phyloP scores from a whole-genome alignment of 306 rosid genomes.

The Luffa aegyptiaca region DNA sequence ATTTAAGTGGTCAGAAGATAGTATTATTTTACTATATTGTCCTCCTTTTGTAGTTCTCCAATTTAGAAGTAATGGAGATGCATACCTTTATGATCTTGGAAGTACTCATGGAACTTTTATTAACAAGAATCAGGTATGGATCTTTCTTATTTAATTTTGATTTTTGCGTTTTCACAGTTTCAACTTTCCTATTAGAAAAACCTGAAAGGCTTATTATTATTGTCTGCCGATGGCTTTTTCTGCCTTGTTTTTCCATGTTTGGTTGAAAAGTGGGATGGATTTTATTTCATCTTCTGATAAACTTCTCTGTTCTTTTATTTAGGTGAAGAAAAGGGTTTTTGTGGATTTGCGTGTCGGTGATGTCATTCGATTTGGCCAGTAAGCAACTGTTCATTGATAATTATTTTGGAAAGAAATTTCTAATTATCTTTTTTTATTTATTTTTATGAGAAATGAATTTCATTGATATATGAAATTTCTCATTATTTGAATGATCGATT shows the following conservation, averaged over 20 bases:
- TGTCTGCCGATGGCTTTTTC: not conserved
- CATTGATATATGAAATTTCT: not conserved
- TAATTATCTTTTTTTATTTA: not conserved
- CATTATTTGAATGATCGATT: not conserved
- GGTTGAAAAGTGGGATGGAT: not conserved
- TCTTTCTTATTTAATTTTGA: not conserved
- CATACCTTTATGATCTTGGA: conserved; percentile 88
- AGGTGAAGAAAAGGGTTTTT: conserved; percentile 65
- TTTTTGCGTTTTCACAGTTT: not conserved
- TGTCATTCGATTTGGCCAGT: conserved; percentile 93
- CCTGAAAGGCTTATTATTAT: not conserved
- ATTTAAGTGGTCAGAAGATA: not conserved
- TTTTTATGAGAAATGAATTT: no score
- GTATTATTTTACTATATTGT: conserved; percentile 10
- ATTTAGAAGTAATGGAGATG: conserved; percentile 71
- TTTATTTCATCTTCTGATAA: conserved; percentile 4
- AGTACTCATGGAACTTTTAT: conserved; percentile 89
- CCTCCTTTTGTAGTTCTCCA: conserved; percentile 55
- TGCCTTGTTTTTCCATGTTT: not conserved
- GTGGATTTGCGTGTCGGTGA: conserved; percentile 82
- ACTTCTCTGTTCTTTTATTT: conserved; percentile 19
- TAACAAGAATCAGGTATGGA: conserved; percentile 72
- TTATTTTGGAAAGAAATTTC: not conserved
- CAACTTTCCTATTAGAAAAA: not conserved
- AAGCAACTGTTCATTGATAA: conserved; percentile 20